Percentiles rank a stretch among this genome's conserved stretches.
phyloP scores from a whole-genome alignment of 2,329 filamentous ascomycete genomes.

The Calonectria hongkongensis region DNA sequence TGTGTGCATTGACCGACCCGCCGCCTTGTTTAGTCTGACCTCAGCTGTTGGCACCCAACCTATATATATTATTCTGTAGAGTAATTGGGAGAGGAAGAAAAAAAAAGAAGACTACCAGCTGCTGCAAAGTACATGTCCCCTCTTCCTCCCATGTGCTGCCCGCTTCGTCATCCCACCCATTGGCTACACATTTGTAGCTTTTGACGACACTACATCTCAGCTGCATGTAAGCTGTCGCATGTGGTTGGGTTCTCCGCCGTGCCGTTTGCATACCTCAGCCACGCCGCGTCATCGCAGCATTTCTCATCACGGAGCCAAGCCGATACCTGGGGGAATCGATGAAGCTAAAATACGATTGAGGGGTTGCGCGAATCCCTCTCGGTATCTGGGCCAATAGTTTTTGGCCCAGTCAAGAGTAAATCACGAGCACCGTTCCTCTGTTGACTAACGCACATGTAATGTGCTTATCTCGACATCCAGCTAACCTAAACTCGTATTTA shows the following conservation, averaged over 20 bases:
- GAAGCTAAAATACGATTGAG: not conserved
- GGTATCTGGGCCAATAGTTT: no score
- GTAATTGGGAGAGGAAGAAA: not conserved
- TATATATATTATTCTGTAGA: not conserved
- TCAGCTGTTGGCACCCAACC: constrained; percentile 11
- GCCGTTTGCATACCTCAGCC: constrained; percentile 30
- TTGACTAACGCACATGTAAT: not conserved
- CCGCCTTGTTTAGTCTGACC: constrained; percentile 4
- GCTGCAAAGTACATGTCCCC: no score
- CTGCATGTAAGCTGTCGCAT: constrained; percentile 26
- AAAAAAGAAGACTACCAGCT: not conserved
- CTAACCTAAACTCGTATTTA: constrained; percentile 17
- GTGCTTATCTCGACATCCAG: not conserved
- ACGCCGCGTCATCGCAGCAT: constrained; percentile 34
- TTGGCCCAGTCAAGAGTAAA: not conserved
- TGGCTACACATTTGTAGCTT: not conserved
- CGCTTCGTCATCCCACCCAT: constrained; percentile 4
- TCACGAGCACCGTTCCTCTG: not conserved
- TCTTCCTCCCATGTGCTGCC: not conserved
- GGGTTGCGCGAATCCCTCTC: not conserved
- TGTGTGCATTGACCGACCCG: constrained; percentile 17
- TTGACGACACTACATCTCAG: not conserved
- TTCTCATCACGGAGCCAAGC: constrained; percentile 16
- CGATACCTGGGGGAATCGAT: not conserved
- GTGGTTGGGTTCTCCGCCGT: constrained; percentile 12